Base-by-base conservation (phyloP, 2,329 filamentous ascomycete genomes). In the Hypoxylon sp. region DNA sequence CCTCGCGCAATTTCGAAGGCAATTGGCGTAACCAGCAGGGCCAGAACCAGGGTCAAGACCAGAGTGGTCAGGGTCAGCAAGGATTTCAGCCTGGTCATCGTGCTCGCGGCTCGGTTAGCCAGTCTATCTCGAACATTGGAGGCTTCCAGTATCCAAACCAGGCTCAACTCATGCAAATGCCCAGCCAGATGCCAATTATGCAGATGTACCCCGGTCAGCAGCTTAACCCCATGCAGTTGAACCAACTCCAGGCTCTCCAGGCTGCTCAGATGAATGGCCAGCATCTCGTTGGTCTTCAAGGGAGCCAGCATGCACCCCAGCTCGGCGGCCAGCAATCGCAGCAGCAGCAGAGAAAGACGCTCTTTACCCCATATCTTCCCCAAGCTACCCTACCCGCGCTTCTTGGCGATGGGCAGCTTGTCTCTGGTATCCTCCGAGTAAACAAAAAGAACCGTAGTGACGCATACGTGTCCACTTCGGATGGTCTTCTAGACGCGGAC, bases 391-490 rank as follows among this genome's bases (percentile, higher is more conserved):
- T 99, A 19, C 96, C 96, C 65, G 95, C 94, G 55, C 88, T 99
- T 42, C 88, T 98, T 64, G 91, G 89, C 67, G 93, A 98, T 76
- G 96, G 96, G 17, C 94, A 97, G 81, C 91, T 99, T 64, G 96
- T 99, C 60, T 95, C 95, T 68, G 96, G 96, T 83, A 94, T 98
- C 74, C 91, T 99, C 57, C 93, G 96, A 67, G 96, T 99, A 72
- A 99, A 99, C 88, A 99, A 98, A 86, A 99, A 99, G 87, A 99
- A 99, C 82, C 92, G 96, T 71, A 98, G 95, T 75, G 96, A 99
- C 81, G 96, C 96, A 29, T 99, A 99, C 76, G 96, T 99, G 61
- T 96, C 96, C 10, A 97, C 94, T 11, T 90, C 92, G 68, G 96
- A 99, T 78, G 89, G 89, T 51, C 83, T 92, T 67, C 87, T 99